phyloP scores from a whole-genome alignment of 2,329 filamentous ascomycete genomes.

The Didymella pomorum region DNA sequence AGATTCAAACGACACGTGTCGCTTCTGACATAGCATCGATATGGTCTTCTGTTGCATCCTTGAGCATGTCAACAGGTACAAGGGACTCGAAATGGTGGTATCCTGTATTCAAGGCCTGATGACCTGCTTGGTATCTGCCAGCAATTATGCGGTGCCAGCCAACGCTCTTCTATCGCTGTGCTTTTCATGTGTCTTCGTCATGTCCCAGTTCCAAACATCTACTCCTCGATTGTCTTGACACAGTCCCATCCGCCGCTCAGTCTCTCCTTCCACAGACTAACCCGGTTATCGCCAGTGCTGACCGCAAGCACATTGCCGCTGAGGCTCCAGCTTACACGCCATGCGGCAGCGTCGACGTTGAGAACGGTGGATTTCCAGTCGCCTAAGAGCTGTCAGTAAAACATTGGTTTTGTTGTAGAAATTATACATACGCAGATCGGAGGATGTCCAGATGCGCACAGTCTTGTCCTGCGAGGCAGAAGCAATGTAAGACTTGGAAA shows the following conservation, averaged over 20 bases:
- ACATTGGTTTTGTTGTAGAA: background rate
- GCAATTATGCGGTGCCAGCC: conserved; percentile 2
- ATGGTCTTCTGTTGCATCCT: background rate
- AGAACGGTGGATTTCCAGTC: conserved; percentile 88
- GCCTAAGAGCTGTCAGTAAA: conserved; percentile 59
- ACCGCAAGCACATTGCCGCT: conserved; percentile 96
- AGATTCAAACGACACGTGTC: background rate
- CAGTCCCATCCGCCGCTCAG: conserved; percentile 96
- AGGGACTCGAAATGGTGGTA: conserved; percentile 5
- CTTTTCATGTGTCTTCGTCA: conserved; percentile 3
- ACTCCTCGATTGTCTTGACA: conserved; percentile 96
- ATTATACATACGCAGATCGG: conserved; percentile 47
- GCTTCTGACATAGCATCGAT: background rate
- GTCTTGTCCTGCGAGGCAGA: conserved; percentile 96
- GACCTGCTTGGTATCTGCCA: conserved; percentile 6
- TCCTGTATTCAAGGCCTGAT: conserved; percentile 6
- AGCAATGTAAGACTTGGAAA: conserved; percentile 96
- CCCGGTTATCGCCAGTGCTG: conserved; percentile 93
- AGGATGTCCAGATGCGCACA: conserved; percentile 89
- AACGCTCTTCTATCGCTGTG: background rate
- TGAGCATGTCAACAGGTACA: background rate
- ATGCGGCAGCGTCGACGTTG: conserved; percentile 86
- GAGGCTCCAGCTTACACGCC: conserved; percentile 97
- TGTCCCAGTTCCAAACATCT: conserved; percentile 12
- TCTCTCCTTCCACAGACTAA: conserved; percentile 98